Evolutionary conservation across 257 asterid genomes (phyloP).

Genomic region (Solanum pimpinellifolium): DNA sequence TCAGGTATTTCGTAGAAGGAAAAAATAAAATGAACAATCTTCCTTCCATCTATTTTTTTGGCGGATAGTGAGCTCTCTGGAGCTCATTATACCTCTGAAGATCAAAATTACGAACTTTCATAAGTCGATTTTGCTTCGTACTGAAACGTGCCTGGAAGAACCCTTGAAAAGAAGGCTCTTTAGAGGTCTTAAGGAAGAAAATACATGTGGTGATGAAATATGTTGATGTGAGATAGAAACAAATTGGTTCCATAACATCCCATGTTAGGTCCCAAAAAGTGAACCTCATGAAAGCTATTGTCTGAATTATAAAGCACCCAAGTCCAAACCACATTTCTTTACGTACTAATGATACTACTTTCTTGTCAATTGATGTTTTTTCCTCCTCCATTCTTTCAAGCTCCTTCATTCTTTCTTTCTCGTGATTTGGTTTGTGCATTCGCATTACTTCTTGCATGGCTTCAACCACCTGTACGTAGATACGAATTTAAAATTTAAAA

Average conservation of each 20-base stretch:
- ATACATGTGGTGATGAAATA: slow-evolving; percentile 35
- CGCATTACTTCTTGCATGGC: slow-evolving; percentile 12
- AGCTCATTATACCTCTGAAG: slow-evolving; percentile 30
- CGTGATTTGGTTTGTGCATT: not conserved
- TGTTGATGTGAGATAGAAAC: slow-evolving; percentile 34
- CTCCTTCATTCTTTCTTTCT: slow-evolving; percentile 18
- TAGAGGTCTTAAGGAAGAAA: slow-evolving; percentile 44
- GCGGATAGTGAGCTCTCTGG: not conserved
- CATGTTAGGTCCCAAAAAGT: slow-evolving; percentile 65
- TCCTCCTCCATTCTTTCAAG: slow-evolving; percentile 24
- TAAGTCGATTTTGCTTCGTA: slow-evolving; percentile 42
- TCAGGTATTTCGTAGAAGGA: not conserved
- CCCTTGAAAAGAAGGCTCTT: slow-evolving; percentile 52
- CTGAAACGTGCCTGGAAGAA: slow-evolving; percentile 37
- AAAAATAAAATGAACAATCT: not conserved
- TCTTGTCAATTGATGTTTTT: slow-evolving; percentile 36
- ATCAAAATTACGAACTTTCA: slow-evolving; percentile 36
- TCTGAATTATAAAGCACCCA: slow-evolving; percentile 21
- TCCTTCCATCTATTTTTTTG: not conserved
- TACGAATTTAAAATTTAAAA: no score
- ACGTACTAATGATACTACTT: slow-evolving; percentile 47
- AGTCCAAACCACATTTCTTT: slow-evolving; percentile 45
- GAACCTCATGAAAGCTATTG: slow-evolving; percentile 37
- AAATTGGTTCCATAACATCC: slow-evolving; percentile 79
- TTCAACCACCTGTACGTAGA: not conserved